Evolutionary conservation across 768 basidiomycete species (phyloP).

Genomic region (Collybiopsis luxurians): DNA sequence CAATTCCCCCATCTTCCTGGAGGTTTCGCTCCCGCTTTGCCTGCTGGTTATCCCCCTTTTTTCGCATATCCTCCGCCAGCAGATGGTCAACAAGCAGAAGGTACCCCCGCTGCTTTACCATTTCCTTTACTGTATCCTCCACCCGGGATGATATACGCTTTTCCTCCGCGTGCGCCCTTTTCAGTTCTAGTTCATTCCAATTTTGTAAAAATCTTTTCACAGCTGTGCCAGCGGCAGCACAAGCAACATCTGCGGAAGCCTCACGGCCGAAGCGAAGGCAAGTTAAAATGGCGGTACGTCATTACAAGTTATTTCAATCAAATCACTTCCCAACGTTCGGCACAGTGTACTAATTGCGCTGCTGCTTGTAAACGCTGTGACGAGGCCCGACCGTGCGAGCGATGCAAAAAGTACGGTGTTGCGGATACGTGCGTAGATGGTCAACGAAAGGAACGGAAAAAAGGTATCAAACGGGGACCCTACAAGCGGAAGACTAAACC

Average conservation of each 20-base stretch:
- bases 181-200: constrained; percentile 3
- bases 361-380: constrained; percentile 88
- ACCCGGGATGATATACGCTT: constrained; percentile 42
- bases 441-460: constrained; percentile 90
- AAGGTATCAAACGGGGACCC: constrained; percentile 84
- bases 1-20: constrained; percentile 11
- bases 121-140: constrained; percentile 35
- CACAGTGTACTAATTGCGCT: constrained; percentile 80
- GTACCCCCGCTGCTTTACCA: constrained; percentile 28
- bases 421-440: constrained; percentile 80
- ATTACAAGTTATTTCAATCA: constrained; percentile 1
- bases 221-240: constrained; percentile 3
- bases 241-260: constrained; percentile 21
- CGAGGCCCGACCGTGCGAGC: constrained; percentile 83
- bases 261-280: constrained; percentile 74
- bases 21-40: constrained; percentile 27
- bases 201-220: neutral
- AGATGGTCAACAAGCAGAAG: constrained; percentile 33
- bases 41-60: constrained; percentile 33
- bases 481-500: constrained; percentile 64
- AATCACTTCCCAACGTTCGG: neutral
- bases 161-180: constrained; percentile 33
- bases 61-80: constrained; percentile 41
- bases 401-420: constrained; percentile 88
- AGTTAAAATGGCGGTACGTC: constrained; percentile 76